Evolutionary conservation across 2,329 filamentous ascomycete species (phyloP), one percentile per base, ranked within the genome.

Genomic region (Mycogone perniciosa): DNA sequence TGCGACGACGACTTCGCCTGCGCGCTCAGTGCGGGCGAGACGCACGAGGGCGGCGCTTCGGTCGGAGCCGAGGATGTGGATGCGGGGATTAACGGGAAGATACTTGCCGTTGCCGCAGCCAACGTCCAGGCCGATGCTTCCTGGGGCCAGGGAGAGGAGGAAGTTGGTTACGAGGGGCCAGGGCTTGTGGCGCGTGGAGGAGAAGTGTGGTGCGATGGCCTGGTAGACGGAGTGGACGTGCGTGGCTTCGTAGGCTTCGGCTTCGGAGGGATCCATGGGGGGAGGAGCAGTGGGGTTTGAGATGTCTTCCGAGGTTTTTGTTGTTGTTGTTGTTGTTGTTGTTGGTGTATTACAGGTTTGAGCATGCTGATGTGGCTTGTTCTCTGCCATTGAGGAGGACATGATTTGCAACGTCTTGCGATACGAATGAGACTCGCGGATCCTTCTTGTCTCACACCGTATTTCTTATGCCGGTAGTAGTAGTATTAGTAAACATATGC

Each of bases 61-160:
- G 73, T 97, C 93, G 50, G 86, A 92, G 51, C 84, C 92, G 53
- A 97, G 67, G 48, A 96, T 85, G 71, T 88, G 90, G 44, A 96
- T 71, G 60, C 81, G 71, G 26, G 76, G 77, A 69, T 95, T 95
- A 51, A 95, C 86, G 54, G 79, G 74, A 54, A 97, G 75, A 67
- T 97, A 96, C 75, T 97, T 97, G 59, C 93, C 93, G 71, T 99
- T 99, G 53, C 93, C 93, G 70, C 93, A 97, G 54, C 93, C 93
- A 51, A 97, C 77, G 69, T 99, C 93, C 31, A 96, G 76, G 7
- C 93, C 93, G 50, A 97, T 71, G 45, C 88, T 80, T 29, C 91
- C 92, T 9, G 82, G 71, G 0, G 76, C 65, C 44, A 87, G 79
- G 31, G 74, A 72, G 45, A 75, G 71, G 34, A 97, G 79, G 66